Evolutionary conservation across 2,329 filamentous ascomycete species (phyloP).

Genomic region (Dactylellina cionopaga): DNA sequence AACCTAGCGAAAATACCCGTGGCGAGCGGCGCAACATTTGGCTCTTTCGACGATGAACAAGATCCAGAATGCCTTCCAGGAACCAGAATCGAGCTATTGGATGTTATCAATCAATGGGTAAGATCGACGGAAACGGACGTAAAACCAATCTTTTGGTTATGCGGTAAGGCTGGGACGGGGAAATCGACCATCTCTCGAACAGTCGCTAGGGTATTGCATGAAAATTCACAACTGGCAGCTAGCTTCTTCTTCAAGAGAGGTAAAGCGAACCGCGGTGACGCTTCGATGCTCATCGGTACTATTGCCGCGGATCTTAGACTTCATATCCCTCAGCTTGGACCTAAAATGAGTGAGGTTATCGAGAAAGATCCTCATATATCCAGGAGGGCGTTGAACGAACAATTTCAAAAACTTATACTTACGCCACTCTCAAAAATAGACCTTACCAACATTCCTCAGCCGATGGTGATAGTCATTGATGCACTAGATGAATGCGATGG

Average conservation of each 20-base stretch:
- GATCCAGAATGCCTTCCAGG: conserved; percentile 53
- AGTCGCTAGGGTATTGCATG: conserved; percentile 56
- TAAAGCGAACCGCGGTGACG: conserved; percentile 60
- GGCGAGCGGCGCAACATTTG: conserved; percentile 54
- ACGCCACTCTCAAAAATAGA: conserved; percentile 3
- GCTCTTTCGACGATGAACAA: conserved; percentile 53
- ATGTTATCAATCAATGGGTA: conserved; percentile 49
- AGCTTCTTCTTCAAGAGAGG: conserved; percentile 65
- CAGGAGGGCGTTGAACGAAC: conserved; percentile 12
- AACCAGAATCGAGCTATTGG: conserved; percentile 55
- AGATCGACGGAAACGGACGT: not conserved
- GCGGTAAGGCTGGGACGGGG: conserved; percentile 60
- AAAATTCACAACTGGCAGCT: conserved; percentile 57
- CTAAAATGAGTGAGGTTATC: conserved; percentile 58
- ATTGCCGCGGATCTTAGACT: conserved; percentile 60
- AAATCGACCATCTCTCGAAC: conserved; percentile 61
- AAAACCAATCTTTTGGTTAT: conserved; percentile 59
- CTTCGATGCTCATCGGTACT: conserved; percentile 61
- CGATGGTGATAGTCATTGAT: conserved; percentile 29
- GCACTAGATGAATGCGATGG: conserved; percentile 42
- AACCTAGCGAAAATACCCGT: conserved; percentile 15
- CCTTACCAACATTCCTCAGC: not conserved
- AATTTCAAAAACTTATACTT: conserved; percentile 23
- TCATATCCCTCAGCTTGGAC: conserved; percentile 57
- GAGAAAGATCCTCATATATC: conserved; percentile 56